phyloP scores from a whole-genome alignment of 352 stramenopile genomes.

The Albugo candida region DNA sequence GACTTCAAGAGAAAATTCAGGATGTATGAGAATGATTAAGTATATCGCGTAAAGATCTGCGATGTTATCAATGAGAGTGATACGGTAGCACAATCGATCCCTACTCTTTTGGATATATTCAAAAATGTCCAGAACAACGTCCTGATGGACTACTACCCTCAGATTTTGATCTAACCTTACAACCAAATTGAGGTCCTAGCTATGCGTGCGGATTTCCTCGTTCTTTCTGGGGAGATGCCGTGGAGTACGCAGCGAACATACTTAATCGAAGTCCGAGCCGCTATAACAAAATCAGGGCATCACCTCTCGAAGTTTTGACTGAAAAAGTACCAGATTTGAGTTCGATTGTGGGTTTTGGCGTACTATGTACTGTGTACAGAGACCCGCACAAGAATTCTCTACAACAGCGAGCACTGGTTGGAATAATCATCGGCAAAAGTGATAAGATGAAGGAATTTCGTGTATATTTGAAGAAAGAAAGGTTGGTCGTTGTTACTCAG shows the following conservation, averaged over 20 bases:
- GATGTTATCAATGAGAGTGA: not conserved
- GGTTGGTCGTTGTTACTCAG: too few species aligned
- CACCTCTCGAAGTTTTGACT: not conserved
- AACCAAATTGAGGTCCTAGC: too few species aligned
- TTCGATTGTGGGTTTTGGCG: not conserved
- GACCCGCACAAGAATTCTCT: not conserved
- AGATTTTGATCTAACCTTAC: too few species aligned
- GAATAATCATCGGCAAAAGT: not conserved
- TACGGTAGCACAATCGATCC: not conserved
- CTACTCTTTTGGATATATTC: constrained; percentile 1
- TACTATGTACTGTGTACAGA: not conserved
- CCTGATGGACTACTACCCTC: constrained; percentile 1
- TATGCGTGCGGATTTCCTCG: too few species aligned
- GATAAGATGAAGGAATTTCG: not conserved
- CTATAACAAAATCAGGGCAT: not conserved
- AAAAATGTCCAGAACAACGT: not conserved
- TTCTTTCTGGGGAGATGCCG: too few species aligned
- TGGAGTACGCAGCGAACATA: not conserved
- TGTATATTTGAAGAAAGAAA: too few species aligned
- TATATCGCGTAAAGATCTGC: constrained; percentile 2
- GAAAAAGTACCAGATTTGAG: not conserved
- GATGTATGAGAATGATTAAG: not conserved
- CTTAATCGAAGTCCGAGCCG: not conserved
- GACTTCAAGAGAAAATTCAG: too few species aligned
- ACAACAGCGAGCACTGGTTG: not conserved